phyloP scores from a whole-genome alignment of 148 eudicot species.

The Silene uniflora region DNA sequence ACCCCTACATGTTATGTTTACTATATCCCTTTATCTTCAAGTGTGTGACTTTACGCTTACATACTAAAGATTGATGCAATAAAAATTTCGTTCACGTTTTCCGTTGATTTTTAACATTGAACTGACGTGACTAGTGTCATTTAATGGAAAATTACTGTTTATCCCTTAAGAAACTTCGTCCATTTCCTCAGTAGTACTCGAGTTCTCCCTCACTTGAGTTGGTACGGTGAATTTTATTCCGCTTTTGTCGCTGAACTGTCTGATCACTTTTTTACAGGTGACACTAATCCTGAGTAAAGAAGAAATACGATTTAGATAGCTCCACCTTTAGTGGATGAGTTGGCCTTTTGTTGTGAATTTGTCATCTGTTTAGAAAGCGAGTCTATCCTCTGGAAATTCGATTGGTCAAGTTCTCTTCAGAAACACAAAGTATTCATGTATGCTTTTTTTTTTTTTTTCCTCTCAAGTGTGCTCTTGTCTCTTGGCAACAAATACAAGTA shows the following conservation, averaged over 20 bases:
- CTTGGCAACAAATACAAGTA: background rate
- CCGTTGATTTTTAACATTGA: too few species aligned
- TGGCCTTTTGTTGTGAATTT: background rate
- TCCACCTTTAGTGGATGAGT: background rate
- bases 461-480: background rate
- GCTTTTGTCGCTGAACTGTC: too few species aligned
- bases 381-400: background rate
- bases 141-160: too few species aligned
- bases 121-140: too few species aligned
- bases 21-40: background rate
- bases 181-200: too few species aligned
- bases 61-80: background rate
- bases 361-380: background rate
- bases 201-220: too few species aligned
- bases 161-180: too few species aligned
- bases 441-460: background rate
- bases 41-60: background rate
- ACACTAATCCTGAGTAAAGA: background rate
- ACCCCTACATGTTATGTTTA: background rate
- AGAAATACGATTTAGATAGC: background rate
- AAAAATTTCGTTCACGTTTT: background rate
- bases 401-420: background rate
- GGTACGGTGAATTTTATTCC: too few species aligned
- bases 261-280: too few species aligned
- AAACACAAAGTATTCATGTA: background rate